Percentiles rank a stretch among this genome's conserved stretches.
Evolutionary conservation across 164 flowering plant genomes (phyloP).

Genomic region (Magnolia changhungtana): DNA sequence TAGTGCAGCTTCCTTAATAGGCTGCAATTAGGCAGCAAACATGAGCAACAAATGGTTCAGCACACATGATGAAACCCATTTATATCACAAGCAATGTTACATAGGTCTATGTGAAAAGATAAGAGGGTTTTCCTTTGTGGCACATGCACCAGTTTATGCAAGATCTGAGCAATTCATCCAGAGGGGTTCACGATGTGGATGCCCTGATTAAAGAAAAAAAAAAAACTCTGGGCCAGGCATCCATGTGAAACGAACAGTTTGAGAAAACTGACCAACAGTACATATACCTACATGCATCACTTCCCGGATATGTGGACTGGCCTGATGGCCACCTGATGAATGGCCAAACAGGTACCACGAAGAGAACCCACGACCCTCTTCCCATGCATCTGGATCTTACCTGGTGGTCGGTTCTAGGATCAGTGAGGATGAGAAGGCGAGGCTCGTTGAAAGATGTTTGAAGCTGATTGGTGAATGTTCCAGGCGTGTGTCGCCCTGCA

Average conservation of each 20-base stretch:
- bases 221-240: too few relatives aligned
- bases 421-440: slow-evolving; percentile 75
- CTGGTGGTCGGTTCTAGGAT: slow-evolving; percentile 73
- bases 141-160: too few relatives aligned
- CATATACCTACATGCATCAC: background rate
- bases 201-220: too few relatives aligned
- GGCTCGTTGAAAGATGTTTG: slow-evolving; percentile 83
- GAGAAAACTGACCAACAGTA: too few relatives aligned
- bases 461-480: slow-evolving; percentile 84
- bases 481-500: slow-evolving; percentile 89
- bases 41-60: background rate
- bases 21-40: slow-evolving; percentile 37
- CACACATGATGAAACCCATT: background rate
- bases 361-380: background rate
- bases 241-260: too few relatives aligned
- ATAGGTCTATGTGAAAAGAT: too few relatives aligned
- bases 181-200: too few relatives aligned
- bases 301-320: background rate
- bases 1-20: slow-evolving; percentile 83
- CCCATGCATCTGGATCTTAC: slow-evolving; percentile 8
- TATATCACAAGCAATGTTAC: too few relatives aligned
- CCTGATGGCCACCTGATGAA: background rate
- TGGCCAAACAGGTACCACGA: background rate
- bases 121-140: too few relatives aligned
- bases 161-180: too few relatives aligned